A percentile compares a stretch with the other conserved stretches of the same genome.
These are phyloP conservation scores for Amanita thiersii DNA, from an alignment of 768 basidiomycete genomes.

Conservation along the genomic window DNA sequence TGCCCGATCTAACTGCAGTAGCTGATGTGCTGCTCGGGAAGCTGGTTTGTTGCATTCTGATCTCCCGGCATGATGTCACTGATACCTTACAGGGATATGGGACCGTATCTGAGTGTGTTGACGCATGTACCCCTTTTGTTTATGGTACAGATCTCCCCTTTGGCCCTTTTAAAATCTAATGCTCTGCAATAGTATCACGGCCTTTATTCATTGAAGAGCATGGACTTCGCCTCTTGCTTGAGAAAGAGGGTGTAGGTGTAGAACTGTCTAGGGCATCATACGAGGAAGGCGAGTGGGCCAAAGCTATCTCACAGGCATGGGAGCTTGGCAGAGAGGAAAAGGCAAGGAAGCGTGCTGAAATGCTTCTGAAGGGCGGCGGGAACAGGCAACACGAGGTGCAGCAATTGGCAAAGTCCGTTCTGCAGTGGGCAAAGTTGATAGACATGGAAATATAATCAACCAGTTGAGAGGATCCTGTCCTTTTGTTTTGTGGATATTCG, in stretches of 20 bases:
- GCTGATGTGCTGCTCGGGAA: slow-evolving; percentile 75
- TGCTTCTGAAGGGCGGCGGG: slow-evolving; percentile 34
- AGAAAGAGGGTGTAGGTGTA: slow-evolving; percentile 57
- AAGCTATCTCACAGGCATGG: slow-evolving; percentile 51
- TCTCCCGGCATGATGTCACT: slow-evolving; percentile 3
- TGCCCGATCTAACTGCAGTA: slow-evolving; percentile 72
- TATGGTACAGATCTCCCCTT: slow-evolving; percentile 40
- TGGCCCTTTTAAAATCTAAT: slow-evolving; percentile 1
- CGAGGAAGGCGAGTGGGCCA: slow-evolving; percentile 69
- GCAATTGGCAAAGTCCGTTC: slow-evolving; percentile 6
- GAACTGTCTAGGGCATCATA: slow-evolving; percentile 59
- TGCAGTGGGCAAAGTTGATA: slow-evolving; percentile 2
- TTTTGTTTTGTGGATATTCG: not conserved
- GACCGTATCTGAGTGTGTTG: slow-evolving; percentile 73
- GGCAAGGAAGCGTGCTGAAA: slow-evolving; percentile 35
- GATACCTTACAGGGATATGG: slow-evolving; percentile 55
- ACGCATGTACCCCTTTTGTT: slow-evolving; percentile 69
- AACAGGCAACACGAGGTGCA: slow-evolving; percentile 40
- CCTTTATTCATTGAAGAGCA: slow-evolving; percentile 80
- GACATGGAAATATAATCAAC: too few species aligned
- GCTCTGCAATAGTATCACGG: slow-evolving; percentile 45
- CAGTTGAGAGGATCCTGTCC: not conserved
- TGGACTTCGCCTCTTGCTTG: slow-evolving; percentile 58
- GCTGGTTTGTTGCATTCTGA: slow-evolving; percentile 37
- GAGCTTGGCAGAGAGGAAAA: slow-evolving; percentile 38